A percentile compares a stretch with the other conserved stretches of the same genome.
phyloP scores from a whole-genome alignment of 2,329 filamentous ascomycete species.

The Ilyonectria robusta region DNA sequence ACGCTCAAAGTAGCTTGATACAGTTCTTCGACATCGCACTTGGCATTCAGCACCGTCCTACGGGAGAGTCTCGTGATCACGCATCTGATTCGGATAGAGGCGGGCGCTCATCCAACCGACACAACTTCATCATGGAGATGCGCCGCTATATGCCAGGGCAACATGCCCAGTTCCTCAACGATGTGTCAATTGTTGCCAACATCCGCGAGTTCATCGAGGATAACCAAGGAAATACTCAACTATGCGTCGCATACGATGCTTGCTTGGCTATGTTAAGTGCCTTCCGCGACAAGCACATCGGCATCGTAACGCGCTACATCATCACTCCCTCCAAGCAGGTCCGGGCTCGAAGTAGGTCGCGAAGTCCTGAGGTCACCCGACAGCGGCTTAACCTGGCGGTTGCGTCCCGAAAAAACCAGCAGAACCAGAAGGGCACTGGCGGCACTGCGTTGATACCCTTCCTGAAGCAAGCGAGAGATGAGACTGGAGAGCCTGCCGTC shows the following conservation, averaged over 20 bases:
- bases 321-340: constrained; percentile 87
- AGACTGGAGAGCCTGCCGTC: constrained; percentile 93
- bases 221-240: constrained; percentile 71
- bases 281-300: constrained; percentile 94
- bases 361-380: constrained; percentile 67
- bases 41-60: constrained; percentile 90
- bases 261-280: constrained; percentile 79
- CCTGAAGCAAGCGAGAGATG: constrained; percentile 94
- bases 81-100: constrained; percentile 63
- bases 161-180: constrained; percentile 89
- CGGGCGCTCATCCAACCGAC: constrained; percentile 55
- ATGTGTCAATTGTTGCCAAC: constrained; percentile 85
- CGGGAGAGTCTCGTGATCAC: constrained; percentile 75
- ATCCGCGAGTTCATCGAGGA: constrained; percentile 85
- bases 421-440: constrained; percentile 87
- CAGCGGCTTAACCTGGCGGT: constrained; percentile 73
- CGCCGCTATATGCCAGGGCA: constrained; percentile 95
- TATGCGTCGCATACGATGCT: constrained; percentile 89
- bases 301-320: constrained; percentile 96
- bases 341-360: constrained; percentile 73
- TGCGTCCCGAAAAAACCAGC: constrained; percentile 64
- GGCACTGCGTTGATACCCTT: constrained; percentile 96
- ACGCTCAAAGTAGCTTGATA: constrained; percentile 95
- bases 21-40: constrained; percentile 97
- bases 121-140: constrained; percentile 98